Evolutionary conservation across 148 eudicot genomes (phyloP).

Genomic region (Rhododendron mucronatum): DNA sequence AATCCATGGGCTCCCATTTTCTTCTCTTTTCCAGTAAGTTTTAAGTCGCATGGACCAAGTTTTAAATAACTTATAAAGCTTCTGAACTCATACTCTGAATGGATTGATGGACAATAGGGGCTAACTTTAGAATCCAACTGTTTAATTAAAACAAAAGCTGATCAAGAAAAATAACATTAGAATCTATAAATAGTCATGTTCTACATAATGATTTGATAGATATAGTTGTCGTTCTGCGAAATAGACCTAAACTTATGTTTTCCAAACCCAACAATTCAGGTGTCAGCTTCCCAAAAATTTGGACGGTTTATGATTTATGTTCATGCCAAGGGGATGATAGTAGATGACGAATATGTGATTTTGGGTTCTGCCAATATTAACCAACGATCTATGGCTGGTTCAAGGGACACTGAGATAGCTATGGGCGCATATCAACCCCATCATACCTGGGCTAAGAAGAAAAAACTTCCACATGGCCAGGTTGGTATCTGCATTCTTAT

Average conservation of each 20-base stretch:
- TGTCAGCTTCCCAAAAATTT: slow-evolving; percentile 29
- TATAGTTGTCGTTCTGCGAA: neutral
- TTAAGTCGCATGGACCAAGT: neutral
- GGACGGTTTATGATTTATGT: slow-evolving; percentile 52
- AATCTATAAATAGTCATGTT: neutral
- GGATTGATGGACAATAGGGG: neutral
- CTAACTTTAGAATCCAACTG: neutral
- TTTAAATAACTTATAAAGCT: neutral
- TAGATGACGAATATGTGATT: slow-evolving; percentile 53
- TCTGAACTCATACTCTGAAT: neutral
- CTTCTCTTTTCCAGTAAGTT: neutral
- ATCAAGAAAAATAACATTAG: too few species aligned
- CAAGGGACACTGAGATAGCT: slow-evolving; percentile 56
- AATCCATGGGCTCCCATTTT: neutral
- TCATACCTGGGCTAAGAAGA: slow-evolving; percentile 40
- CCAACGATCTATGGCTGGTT: slow-evolving; percentile 51
- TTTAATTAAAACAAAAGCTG: too few species aligned
- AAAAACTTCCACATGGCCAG: slow-evolving; percentile 45
- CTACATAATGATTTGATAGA: neutral
- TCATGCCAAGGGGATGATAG: slow-evolving; percentile 54
- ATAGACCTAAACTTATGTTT: neutral
- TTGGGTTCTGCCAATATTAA: slow-evolving; percentile 55
- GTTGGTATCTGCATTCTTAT: slow-evolving; percentile 17
- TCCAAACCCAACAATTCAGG: slow-evolving; percentile 19
- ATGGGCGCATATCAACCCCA: slow-evolving; percentile 58